Base-by-base conservation (phyloP, 768 basidiomycete genomes). In the Termitomyces sp. region DNA sequence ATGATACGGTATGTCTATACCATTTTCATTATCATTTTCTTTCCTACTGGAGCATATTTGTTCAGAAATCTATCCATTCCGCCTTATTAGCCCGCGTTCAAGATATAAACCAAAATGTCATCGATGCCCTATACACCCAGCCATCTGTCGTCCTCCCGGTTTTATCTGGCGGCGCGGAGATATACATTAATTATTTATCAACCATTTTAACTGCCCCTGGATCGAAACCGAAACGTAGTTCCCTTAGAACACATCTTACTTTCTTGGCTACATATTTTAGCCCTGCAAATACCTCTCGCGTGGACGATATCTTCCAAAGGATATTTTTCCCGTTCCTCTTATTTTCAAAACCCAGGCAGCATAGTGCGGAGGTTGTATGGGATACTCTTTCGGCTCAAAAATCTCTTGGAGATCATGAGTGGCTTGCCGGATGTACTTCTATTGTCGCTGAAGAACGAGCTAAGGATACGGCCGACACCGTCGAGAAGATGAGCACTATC, bases 311-410 rank as follows among this genome's bases (percentile, higher is more conserved):
- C 31, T 83, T 85, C 62, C 76, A 83, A 63, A 73, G 76, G 37
- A 69, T 87, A 1, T 72, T 96, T 57, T 90, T 93, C 69, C 89
- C 93, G 0, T 84, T 85, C 68, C 74, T 96, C 48, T 71, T 96
- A 15, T 88, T 84, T 66, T 88, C 91, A 7, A 92, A 89, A 68
- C 73, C 88, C 3, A 81, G 87, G 55, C 82, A 87, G 62, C 87
- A 85, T 68, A 88, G 84, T 0, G 80, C 85, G 0, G 79, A 83
- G 25, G 70, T 80, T n/a, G 83, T 86, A 0, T 96, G 94, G 94
- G 86, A 86, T 58, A 72, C 82, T n/a, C 69, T 94, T 60, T 29
- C 63, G 10, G 64, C 61, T 49, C 50, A 55, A 14, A 66, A 66
- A 12, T 38, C 65, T 61, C 58, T 57, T 56, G 63, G 64, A 31